Evolutionary conservation across 331 rosid species (phyloP).

Genomic region (Spiraea crenata): DNA sequence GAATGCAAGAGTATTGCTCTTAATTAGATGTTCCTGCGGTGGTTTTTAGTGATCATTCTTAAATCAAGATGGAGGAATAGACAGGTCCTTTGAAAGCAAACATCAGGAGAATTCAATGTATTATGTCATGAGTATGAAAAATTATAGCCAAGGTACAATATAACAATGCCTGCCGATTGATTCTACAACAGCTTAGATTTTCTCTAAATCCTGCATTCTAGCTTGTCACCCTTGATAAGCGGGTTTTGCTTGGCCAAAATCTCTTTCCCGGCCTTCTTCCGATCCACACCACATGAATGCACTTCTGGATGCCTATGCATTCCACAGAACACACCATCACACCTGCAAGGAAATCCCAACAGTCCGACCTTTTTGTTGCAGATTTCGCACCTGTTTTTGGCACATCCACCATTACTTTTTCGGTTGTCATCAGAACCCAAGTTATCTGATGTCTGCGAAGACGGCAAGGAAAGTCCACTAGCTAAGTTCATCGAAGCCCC

Average conservation of each 20-base stretch:
- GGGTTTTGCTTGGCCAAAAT: conserved; percentile 26
- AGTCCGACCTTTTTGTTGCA: conserved; percentile 39
- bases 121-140: too few relatives aligned
- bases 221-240: conserved; percentile 11
- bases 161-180: too few relatives aligned
- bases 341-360: conserved; percentile 35
- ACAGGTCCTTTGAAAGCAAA: too few relatives aligned
- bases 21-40: too few relatives aligned
- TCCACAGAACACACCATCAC: conserved; percentile 42
- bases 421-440: too few relatives aligned
- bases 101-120: too few relatives aligned
- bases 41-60: too few relatives aligned
- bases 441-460: background rate
- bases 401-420: background rate
- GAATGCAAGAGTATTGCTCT: too few relatives aligned
- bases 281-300: conserved; percentile 33
- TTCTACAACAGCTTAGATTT: too few relatives aligned
- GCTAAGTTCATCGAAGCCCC: too few relatives aligned
- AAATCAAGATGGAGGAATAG: too few relatives aligned
- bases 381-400: conserved; percentile 25
- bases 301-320: conserved; percentile 37
- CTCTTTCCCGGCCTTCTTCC: conserved; percentile 23
- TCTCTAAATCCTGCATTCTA: background rate
- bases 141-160: too few relatives aligned
- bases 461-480: background rate